Evolutionary conservation across 2,329 filamentous ascomycete species (phyloP).

Genomic region (Aspergillus flavus): DNA sequence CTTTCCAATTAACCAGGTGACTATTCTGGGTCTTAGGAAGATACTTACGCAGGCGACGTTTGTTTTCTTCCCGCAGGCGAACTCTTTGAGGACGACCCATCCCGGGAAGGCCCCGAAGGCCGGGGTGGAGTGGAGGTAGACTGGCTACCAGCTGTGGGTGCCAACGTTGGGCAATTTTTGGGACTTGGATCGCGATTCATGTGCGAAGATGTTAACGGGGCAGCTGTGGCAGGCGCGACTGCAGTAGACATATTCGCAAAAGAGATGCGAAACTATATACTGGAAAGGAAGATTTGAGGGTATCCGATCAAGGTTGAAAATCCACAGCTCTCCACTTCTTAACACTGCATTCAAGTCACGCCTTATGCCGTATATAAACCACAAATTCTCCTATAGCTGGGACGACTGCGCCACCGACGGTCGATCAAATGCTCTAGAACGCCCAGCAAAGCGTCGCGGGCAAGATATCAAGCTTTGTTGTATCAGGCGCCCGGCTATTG

Average conservation of each 20-base stretch:
- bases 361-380: conserved; percentile 15
- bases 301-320: background rate
- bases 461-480: conserved; percentile 17
- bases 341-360: background rate
- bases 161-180: conserved; percentile 46
- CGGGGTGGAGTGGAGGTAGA: conserved; percentile 39
- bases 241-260: conserved; percentile 49
- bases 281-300: background rate
- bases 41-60: conserved; percentile 53
- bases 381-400: background rate
- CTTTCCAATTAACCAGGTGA: no score
- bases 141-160: conserved; percentile 38
- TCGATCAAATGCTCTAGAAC: conserved; percentile 1
- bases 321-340: background rate
- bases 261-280: background rate
- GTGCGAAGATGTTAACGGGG: conserved; percentile 48
- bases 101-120: conserved; percentile 34
- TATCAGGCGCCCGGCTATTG: conserved; percentile 9
- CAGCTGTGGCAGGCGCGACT: conserved; percentile 48
- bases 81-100: conserved; percentile 37
- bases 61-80: conserved; percentile 41
- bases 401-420: conserved; percentile 14
- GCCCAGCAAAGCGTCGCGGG: conserved; percentile 12
- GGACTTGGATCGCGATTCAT: conserved; percentile 48
- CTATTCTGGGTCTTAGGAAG: background rate